Percentiles rank a stretch among this genome's conserved stretches.
Evolutionary conservation across 2,329 filamentous ascomycete species (phyloP).

Genomic region (Aquanectria penicillioides): DNA sequence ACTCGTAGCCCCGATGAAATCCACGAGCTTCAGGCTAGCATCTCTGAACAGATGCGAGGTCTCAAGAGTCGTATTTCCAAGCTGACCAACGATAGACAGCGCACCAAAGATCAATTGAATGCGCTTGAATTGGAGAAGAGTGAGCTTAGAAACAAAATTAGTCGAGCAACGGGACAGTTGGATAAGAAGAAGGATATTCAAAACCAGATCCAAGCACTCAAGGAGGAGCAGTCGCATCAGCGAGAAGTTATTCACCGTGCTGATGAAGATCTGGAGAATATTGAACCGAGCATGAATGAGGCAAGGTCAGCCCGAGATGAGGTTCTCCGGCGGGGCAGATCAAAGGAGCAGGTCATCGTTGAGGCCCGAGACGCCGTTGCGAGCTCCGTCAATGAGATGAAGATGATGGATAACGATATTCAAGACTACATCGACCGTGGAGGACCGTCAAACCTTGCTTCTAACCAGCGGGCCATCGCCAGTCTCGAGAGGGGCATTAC

Average conservation of each 20-base stretch:
- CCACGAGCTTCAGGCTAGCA: constrained; percentile 75
- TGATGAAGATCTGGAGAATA: constrained; percentile 77
- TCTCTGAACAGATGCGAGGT: constrained; percentile 73
- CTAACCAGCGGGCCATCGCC: constrained; percentile 75
- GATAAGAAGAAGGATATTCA: constrained; percentile 82
- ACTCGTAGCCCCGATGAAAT: constrained; percentile 84
- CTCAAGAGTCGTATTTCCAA: constrained; percentile 73
- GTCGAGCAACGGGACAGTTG: constrained; percentile 75
- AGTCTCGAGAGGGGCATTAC: constrained; percentile 73
- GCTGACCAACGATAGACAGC: constrained; percentile 76
- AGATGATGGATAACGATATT: constrained; percentile 80
- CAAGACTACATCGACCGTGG: constrained; percentile 80
- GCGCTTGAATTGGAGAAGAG: constrained; percentile 80
- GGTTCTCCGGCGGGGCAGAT: constrained; percentile 74
- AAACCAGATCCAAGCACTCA: constrained; percentile 78
- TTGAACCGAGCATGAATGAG: constrained; percentile 80
- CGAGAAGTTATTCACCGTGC: constrained; percentile 74
- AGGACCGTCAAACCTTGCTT: constrained; percentile 76
- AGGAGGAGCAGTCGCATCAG: constrained; percentile 73
- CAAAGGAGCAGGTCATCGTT: constrained; percentile 77
- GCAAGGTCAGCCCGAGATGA: constrained; percentile 83
- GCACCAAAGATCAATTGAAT: constrained; percentile 73
- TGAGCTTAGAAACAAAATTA: constrained; percentile 78
- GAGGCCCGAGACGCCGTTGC: constrained; percentile 77
- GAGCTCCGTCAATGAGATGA: constrained; percentile 80